phyloP scores from a whole-genome alignment of 495 filamentous ascomycete genomes.

The Hyaloscypha bicolor region DNA sequence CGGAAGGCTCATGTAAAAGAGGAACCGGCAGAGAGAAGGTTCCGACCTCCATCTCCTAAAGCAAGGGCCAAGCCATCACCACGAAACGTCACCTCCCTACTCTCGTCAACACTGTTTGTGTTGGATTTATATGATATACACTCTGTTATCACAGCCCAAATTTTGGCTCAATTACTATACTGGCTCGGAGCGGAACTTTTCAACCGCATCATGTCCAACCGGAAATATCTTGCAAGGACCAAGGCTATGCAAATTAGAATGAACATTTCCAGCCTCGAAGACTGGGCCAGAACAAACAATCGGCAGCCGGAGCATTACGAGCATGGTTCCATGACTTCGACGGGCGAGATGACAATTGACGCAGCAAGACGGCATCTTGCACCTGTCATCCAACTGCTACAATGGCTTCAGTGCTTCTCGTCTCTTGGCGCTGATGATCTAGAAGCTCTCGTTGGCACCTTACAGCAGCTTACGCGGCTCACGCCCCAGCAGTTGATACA shows the following conservation, averaged over 20 bases:
- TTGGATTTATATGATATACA: conserved; percentile 98
- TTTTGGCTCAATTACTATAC: conserved; percentile 90
- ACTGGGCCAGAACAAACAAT: conserved; percentile 94
- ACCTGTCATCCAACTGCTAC: conserved; percentile 90
- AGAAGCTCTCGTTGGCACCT: conserved; percentile 78
- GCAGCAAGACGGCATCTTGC: conserved; percentile 80
- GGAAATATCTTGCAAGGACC: conserved; percentile 91
- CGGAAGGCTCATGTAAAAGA: conserved; percentile 83
- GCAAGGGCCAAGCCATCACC: conserved; percentile 88
- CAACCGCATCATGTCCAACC: conserved; percentile 95
- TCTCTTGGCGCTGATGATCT: conserved; percentile 87
- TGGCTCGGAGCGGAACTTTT: conserved; percentile 97
- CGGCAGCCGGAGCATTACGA: conserved; percentile 95
- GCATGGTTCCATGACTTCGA: conserved; percentile 82
- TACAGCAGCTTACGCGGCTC: conserved; percentile 84
- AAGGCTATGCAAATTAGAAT: conserved; percentile 99
- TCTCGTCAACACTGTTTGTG: conserved; percentile 96
- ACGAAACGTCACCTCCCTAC: conserved; percentile 93
- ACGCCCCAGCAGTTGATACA: conserved; percentile 91
- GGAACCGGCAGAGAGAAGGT: conserved; percentile 87
- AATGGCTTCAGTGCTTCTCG: conserved; percentile 98
- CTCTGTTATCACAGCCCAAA: conserved; percentile 91
- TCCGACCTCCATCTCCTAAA: conserved; percentile 92
- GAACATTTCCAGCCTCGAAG: conserved; percentile 93
- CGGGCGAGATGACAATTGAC: conserved; percentile 83